These are phyloP conservation scores for Taxawa tesnikishii DNA, from an alignment of 2,329 filamentous ascomycete species.

Conservation along the genomic window DNA sequence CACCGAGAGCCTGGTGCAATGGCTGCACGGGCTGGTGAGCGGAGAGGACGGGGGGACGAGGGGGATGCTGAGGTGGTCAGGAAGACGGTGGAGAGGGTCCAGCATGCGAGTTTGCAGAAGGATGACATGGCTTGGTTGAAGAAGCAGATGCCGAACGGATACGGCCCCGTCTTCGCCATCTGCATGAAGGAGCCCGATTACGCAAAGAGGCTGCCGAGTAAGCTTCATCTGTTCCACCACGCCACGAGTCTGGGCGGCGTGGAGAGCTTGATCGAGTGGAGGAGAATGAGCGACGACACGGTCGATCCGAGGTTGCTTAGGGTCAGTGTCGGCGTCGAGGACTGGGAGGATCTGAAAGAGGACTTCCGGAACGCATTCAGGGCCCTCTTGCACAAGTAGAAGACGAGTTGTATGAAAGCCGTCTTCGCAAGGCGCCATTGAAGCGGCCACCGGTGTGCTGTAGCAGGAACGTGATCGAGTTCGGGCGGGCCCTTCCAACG, in stretches of 20 bases:
- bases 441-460: no score
- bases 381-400: conserved; percentile 27
- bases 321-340: conserved; percentile 78
- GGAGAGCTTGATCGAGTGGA: conserved; percentile 94
- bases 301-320: conserved; percentile 65
- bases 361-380: conserved; percentile 59
- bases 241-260: conserved; percentile 89
- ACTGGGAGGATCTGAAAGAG: conserved; percentile 66
- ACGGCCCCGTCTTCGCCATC: conserved; percentile 77
- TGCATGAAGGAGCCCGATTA: conserved; percentile 46
- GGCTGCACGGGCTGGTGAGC: conserved; percentile 47
- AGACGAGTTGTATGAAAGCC: background rate
- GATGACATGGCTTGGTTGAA: conserved; percentile 58
- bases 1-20: conserved; percentile 56
- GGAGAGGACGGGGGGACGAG: conserved; percentile 20
- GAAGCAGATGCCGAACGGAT: conserved; percentile 85
- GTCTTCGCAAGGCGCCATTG: no score
- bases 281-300: conserved; percentile 67
- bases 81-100: conserved; percentile 47
- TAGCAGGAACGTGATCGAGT: no score
- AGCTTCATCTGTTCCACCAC: conserved; percentile 77
- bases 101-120: conserved; percentile 70
- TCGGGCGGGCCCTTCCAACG: no score
- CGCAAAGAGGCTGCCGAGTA: conserved; percentile 62
- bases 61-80: conserved; percentile 34